Evolutionary conservation across 805 yeast genomes (phyloP).

Genomic region (Monosporozyma aquatica): DNA sequence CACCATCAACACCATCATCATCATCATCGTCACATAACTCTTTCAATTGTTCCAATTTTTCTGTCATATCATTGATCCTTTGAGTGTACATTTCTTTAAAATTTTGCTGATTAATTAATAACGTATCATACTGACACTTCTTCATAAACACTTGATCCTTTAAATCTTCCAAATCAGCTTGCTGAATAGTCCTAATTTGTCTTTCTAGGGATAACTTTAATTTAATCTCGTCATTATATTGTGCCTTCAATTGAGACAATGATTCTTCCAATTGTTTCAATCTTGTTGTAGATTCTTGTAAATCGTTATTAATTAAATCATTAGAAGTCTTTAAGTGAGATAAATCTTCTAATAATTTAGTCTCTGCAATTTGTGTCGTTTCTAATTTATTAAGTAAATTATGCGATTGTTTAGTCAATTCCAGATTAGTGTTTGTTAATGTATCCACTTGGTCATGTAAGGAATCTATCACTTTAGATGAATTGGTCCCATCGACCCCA

Average conservation of each 20-base stretch:
- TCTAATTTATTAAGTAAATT: constrained; percentile 48
- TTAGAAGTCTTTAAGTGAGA: constrained; percentile 70
- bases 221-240: constrained; percentile 2
- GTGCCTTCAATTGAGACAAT: constrained; percentile 7
- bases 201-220: constrained; percentile 2
- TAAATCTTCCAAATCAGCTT: constrained; percentile 6
- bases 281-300: constrained; percentile 39
- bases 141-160: constrained; percentile 1
- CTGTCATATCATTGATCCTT: constrained; percentile 13
- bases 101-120: constrained; percentile 19
- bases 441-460: constrained; percentile 44
- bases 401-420: constrained; percentile 33
- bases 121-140: constrained; percentile 15
- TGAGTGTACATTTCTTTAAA: constrained; percentile 18
- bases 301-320: constrained; percentile 52
- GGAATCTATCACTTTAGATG: constrained; percentile 33
- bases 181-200: neutral
- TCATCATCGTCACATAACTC: neutral
- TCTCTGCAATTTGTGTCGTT: constrained; percentile 32
- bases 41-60: constrained; percentile 3
- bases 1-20: neutral
- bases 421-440: constrained; percentile 34
- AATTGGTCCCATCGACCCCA: too few relatives aligned
- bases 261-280: constrained; percentile 55
- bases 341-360: constrained; percentile 42